These are phyloP conservation scores for Epichloe hybrida DNA, from an alignment of 2,329 filamentous ascomycete species.

Conservation along the genomic window DNA sequence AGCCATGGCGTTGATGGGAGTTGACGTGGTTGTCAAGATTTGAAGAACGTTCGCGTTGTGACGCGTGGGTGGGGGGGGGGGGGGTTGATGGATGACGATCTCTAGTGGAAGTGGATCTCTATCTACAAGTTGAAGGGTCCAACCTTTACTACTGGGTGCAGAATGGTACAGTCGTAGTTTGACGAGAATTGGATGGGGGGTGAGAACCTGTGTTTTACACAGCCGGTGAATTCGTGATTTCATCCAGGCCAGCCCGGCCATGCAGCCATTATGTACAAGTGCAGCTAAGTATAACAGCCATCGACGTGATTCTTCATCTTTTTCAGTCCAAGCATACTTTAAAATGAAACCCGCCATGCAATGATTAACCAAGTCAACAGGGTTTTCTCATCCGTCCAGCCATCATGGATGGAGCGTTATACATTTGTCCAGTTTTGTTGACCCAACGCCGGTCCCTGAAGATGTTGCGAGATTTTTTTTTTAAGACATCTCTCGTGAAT, in stretches of 20 bases:
- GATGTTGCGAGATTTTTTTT: slow-evolving; percentile 8
- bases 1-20: background rate
- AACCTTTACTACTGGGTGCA: too few relatives aligned
- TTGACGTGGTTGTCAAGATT: background rate
- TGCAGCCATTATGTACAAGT: slow-evolving; percentile 2
- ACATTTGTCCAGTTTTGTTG: slow-evolving; percentile 15
- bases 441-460: slow-evolving; percentile 22
- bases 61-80: background rate
- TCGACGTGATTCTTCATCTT: background rate
- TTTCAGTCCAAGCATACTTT: slow-evolving; percentile 7
- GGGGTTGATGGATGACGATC: too few relatives aligned
- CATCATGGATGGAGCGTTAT: slow-evolving; percentile 35
- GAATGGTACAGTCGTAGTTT: too few relatives aligned
- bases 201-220: background rate
- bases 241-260: background rate
- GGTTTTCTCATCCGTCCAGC: slow-evolving; percentile 5
- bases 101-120: too few relatives aligned
- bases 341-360: slow-evolving; percentile 14
- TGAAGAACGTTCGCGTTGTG: background rate
- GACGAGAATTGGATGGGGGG: background rate
- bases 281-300: background rate
- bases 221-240: background rate
- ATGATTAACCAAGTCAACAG: slow-evolving; percentile 1
- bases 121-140: too few relatives aligned
- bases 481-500: background rate